These are phyloP conservation scores for Onygena corvina DNA, from an alignment of 2,329 filamentous ascomycete species.

Conservation along the genomic window DNA sequence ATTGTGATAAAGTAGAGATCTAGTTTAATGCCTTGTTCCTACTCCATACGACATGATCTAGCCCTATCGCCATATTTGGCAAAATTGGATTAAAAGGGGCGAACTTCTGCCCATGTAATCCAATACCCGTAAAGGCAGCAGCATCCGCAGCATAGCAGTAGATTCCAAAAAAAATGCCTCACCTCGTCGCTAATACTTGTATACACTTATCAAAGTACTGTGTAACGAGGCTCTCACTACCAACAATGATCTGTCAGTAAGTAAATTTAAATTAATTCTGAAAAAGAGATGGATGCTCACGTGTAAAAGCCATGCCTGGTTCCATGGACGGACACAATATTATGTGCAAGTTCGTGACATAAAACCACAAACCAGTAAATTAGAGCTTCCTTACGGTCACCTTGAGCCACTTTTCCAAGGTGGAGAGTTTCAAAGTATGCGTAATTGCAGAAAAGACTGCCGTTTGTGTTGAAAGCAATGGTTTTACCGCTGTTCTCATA, in stretches of 20 bases:
- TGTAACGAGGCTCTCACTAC: constrained; percentile 61
- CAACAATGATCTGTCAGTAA: constrained; percentile 3
- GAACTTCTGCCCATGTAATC: no score
- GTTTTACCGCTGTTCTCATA: constrained; percentile 67
- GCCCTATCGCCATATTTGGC: no score
- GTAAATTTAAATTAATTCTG: not conserved
- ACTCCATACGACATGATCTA: no score
- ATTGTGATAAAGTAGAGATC: no score
- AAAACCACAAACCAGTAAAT: constrained; percentile 94
- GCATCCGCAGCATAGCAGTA: no score
- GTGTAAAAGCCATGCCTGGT: constrained; percentile 71
- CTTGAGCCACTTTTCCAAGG: constrained; percentile 36
- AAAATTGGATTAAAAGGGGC: no score
- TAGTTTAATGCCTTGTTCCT: no score
- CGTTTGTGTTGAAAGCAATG: constrained; percentile 83
- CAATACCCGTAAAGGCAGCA: no score
- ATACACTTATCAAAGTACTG: constrained; percentile 65
- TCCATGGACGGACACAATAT: constrained; percentile 67
- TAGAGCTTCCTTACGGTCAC: constrained; percentile 51
- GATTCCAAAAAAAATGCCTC: no score
- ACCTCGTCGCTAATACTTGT: constrained; percentile 34
- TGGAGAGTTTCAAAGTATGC: constrained; percentile 77
- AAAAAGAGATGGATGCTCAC: constrained; percentile 17
- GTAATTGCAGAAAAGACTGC: constrained; percentile 88
- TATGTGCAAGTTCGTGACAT: constrained; percentile 92